These are phyloP conservation scores for Daldinia concentrica DNA, from an alignment of 495 filamentous ascomycete species.

Conservation along the genomic window DNA sequence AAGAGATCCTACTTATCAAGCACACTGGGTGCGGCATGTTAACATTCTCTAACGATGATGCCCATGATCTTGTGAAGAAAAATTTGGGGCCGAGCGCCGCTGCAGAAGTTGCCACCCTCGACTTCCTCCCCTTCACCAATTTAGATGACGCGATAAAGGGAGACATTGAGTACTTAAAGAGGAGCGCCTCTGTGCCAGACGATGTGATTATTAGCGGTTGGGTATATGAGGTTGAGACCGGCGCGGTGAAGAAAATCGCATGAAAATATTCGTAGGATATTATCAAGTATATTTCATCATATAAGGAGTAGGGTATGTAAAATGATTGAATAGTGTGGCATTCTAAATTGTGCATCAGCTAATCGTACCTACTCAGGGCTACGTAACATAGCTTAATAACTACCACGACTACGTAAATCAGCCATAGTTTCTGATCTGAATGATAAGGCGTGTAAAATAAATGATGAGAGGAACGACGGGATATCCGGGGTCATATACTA, in stretches of 20 bases:
- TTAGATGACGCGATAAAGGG: conserved; percentile 70
- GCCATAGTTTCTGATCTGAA: no score
- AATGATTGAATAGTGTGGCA: no score
- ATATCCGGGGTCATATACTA: no score
- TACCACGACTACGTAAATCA: no score
- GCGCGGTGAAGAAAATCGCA: conserved; percentile 69
- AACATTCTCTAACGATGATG: conserved; percentile 75
- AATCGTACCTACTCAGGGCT: neutral
- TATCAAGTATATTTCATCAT: neutral
- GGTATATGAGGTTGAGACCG: conserved; percentile 83
- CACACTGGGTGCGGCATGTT: conserved; percentile 87
- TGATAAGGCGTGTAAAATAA: no score
- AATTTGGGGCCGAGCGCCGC: conserved; percentile 60
- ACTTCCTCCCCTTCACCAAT: conserved; percentile 74
- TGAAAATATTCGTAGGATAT: conserved; percentile 13
- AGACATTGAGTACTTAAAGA: conserved; percentile 72
- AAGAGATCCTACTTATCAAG: conserved; percentile 79
- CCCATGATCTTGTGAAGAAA: conserved; percentile 64
- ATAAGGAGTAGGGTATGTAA: neutral
- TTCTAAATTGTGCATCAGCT: no score
- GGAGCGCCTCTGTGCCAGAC: conserved; percentile 65
- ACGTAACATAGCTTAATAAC: no score
- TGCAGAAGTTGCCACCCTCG: conserved; percentile 53
- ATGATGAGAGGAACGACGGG: no score
- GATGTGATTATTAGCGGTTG: conserved; percentile 72